phyloP scores from a whole-genome alignment of 495 filamentous ascomycete species.

The Gamarada debralockiae region DNA sequence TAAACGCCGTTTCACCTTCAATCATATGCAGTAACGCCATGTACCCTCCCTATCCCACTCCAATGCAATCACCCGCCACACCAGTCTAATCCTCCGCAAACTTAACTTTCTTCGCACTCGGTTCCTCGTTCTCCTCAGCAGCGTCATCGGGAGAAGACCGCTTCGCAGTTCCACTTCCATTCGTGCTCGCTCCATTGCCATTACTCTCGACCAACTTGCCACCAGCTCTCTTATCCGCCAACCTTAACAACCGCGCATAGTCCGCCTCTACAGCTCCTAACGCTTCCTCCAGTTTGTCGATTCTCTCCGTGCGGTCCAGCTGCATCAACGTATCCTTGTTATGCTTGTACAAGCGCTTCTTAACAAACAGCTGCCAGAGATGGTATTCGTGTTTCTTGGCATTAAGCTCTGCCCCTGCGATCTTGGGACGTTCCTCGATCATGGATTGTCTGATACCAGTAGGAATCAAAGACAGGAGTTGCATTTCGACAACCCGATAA shows the following conservation, averaged over 20 bases:
- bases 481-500: conserved; percentile 80
- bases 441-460: conserved; percentile 50
- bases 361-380: conserved; percentile 80
- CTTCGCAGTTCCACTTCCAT: conserved; percentile 14
- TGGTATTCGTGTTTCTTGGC: conserved; percentile 62
- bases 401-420: conserved; percentile 29
- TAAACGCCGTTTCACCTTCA: neutral
- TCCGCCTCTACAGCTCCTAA: conserved; percentile 75
- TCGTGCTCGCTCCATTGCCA: neutral
- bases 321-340: conserved; percentile 75
- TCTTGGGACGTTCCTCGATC: conserved; percentile 26
- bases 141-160: conserved; percentile 16
- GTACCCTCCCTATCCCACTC: no score
- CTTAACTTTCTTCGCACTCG: conserved; percentile 20
- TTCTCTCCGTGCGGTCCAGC: conserved; percentile 69
- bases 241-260: conserved; percentile 62
- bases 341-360: conserved; percentile 75
- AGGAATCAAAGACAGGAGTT: conserved; percentile 73
- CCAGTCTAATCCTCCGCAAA: neutral
- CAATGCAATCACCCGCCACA: neutral
- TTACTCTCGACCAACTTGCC: neutral
- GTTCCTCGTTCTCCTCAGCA: conserved; percentile 9
- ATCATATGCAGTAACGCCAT: conserved; percentile 3
- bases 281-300: conserved; percentile 78
- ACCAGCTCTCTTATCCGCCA: conserved; percentile 9